Conservation (phyloP, 345 rosid species). For the Lumnitzera racemosa region DNA sequence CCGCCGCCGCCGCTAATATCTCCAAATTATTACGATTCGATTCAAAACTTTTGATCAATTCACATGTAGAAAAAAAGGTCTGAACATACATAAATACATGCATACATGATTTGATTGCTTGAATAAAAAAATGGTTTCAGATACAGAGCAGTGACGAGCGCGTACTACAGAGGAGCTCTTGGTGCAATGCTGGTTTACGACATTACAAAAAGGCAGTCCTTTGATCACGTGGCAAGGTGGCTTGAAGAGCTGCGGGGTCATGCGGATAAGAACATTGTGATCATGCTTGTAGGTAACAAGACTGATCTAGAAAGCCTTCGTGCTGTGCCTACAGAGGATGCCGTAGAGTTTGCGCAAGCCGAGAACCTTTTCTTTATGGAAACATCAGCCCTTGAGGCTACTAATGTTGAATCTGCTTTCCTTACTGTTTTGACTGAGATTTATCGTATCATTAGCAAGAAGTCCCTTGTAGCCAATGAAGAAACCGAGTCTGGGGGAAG, state of each 20-base stretch:
- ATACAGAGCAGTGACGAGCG: neutral
- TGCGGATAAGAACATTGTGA: neutral
- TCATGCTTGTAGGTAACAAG: conserved; percentile 1
- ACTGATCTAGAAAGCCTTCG: neutral
- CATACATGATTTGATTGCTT: neutral
- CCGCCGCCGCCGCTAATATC: too few relatives aligned
- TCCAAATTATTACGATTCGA: too few relatives aligned
- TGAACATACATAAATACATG: too few relatives aligned
- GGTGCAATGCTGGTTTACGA: neutral
- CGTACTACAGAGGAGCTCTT: neutral
- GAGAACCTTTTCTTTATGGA: neutral
- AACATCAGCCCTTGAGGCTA: neutral
- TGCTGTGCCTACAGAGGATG: neutral
- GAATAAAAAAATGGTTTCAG: neutral
- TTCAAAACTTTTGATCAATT: too few relatives aligned
- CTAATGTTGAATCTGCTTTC: neutral
- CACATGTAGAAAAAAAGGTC: too few relatives aligned
- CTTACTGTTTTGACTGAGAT: neutral
- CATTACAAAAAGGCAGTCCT: neutral
- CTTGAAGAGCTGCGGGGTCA: neutral
- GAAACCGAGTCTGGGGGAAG: neutral
- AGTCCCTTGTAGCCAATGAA: neutral
- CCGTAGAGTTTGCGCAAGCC: neutral
- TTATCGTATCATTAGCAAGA: neutral
- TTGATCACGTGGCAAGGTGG: conserved; percentile 3